phyloP scores from a whole-genome alignment of 768 basidiomycete genomes.

The Kwoniella sp. region DNA sequence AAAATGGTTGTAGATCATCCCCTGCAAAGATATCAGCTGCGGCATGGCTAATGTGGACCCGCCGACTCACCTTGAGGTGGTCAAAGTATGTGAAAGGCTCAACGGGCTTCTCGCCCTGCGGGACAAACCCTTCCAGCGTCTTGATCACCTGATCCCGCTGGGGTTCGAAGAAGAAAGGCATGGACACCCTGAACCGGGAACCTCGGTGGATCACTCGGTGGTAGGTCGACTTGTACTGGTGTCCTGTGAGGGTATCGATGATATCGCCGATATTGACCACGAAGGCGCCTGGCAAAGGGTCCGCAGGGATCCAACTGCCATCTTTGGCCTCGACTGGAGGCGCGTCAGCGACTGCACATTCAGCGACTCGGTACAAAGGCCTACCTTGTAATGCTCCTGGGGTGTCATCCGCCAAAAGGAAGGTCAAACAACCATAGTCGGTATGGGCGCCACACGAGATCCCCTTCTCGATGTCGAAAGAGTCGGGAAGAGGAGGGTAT shows the following conservation, averaged over 20 bases:
- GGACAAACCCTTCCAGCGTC: slow-evolving; percentile 8
- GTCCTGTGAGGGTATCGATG: slow-evolving; percentile 26
- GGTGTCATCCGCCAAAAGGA: slow-evolving; percentile 27
- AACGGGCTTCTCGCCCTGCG: slow-evolving; percentile 12
- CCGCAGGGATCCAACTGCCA: slow-evolving; percentile 30
- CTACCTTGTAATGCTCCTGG: slow-evolving; percentile 26
- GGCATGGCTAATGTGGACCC: too few species aligned
- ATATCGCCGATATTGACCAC: slow-evolving; percentile 34
- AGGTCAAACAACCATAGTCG: slow-evolving; percentile 32
- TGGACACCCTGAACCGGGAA: slow-evolving; percentile 23
- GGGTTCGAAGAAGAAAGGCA: slow-evolving; percentile 31
- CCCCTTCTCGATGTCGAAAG: slow-evolving; percentile 16
- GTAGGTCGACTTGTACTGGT: slow-evolving; percentile 30
- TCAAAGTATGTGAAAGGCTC: slow-evolving; percentile 27
- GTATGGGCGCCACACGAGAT: slow-evolving; percentile 34
- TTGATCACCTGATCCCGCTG: slow-evolving; percentile 15
- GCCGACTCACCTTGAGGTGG: slow-evolving; percentile 20
- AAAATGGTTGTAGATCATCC: slow-evolving; percentile 26
- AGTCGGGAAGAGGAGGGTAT: slow-evolving; percentile 22
- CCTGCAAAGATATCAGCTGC: not conserved
- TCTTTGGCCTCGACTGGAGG: slow-evolving; percentile 23
- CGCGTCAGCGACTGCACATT: not conserved
- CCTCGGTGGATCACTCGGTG: slow-evolving; percentile 31
- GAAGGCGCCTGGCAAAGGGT: slow-evolving; percentile 29
- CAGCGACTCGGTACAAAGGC: not conserved